phyloP scores from a whole-genome alignment of 257 asterid species.

The Penstemon newberryi region DNA sequence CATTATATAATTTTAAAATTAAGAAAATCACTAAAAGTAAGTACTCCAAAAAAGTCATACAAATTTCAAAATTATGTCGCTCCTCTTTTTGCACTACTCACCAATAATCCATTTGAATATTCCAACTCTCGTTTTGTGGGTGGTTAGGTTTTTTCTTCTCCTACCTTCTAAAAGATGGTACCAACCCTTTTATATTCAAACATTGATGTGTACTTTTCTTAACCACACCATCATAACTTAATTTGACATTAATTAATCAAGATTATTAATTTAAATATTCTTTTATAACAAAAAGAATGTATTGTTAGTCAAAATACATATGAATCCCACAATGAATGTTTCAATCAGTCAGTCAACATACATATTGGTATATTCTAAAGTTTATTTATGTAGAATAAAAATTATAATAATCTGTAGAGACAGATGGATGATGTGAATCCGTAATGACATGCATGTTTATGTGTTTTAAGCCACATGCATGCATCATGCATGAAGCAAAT shows the following conservation, averaged over 20 bases:
- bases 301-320: constrained; percentile 1
- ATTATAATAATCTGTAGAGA: too few species aligned
- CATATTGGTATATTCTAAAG: background rate
- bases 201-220: background rate
- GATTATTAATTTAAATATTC: too few species aligned
- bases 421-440: too few species aligned
- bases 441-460: too few species aligned
- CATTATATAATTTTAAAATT: too few species aligned
- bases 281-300: background rate
- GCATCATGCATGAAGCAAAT: too few species aligned
- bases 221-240: background rate
- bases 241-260: too few species aligned
- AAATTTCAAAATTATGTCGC: constrained; percentile 24
- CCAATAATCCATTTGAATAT: constrained; percentile 8
- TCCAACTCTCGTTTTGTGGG: constrained; percentile 10
- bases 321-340: background rate
- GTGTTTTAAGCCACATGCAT: too few species aligned
- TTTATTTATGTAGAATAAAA: too few species aligned
- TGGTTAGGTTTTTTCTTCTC: constrained; percentile 20
- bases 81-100: background rate
- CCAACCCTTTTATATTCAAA: too few species aligned
- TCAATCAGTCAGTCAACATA: constrained; percentile 7
- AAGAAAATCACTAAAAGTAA: too few species aligned
- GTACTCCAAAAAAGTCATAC: constrained; percentile 21
- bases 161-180: background rate